phyloP scores from a whole-genome alignment of 2,329 filamentous ascomycete species.

The Xylaria polymorpha region DNA sequence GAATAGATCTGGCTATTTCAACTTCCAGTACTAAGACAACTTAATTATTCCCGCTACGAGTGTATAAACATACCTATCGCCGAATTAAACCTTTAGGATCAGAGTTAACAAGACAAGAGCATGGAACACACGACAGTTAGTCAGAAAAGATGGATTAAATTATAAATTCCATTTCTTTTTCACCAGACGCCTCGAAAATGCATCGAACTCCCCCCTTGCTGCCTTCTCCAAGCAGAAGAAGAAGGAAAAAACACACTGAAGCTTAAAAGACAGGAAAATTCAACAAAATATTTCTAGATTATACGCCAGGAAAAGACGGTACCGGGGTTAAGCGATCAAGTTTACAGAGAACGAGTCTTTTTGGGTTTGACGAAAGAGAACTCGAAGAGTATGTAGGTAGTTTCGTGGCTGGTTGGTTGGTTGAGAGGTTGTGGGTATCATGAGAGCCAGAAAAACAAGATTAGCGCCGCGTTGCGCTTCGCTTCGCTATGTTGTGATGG shows the following conservation, averaged over 20 bases:
- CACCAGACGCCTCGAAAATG: conserved; percentile 36
- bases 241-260: background rate
- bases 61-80: background rate
- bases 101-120: background rate
- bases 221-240: conserved; percentile 17
- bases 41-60: background rate
- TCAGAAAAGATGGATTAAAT: conserved; percentile 12
- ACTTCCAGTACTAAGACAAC: background rate
- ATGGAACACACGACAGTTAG: background rate
- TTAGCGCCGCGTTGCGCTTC: conserved; percentile 13
- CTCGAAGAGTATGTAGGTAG: conserved; percentile 41
- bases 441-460: conserved; percentile 19
- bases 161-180: conserved; percentile 9
- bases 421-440: conserved; percentile 27
- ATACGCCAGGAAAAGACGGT: conserved; percentile 27
- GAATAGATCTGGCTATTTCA: no score
- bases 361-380: conserved; percentile 42
- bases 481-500: conserved; percentile 3
- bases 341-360: conserved; percentile 39
- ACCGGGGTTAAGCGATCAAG: conserved; percentile 40
- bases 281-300: conserved; percentile 11
- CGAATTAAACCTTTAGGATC: background rate
- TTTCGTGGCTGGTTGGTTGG: background rate
- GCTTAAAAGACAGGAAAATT: conserved; percentile 7
- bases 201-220: conserved; percentile 28